Conservation (phyloP, 768 basidiomycete genomes). For the Boletellus emodensis region DNA sequence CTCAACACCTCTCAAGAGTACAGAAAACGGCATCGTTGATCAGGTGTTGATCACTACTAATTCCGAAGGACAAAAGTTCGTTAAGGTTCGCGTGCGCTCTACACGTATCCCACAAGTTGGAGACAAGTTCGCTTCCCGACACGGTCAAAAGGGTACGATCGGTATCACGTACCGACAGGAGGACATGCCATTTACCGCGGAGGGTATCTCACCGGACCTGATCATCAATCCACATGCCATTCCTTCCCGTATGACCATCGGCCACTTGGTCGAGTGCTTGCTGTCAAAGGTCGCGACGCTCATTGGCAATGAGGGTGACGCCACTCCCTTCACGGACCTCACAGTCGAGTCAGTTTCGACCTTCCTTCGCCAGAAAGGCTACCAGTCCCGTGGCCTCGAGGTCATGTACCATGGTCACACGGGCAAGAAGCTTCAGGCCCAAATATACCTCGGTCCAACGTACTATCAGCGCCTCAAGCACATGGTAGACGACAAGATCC, state of each 20-base stretch:
- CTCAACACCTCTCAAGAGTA: conserved; percentile 96
- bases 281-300: conserved; percentile 95
- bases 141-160: conserved; percentile 99
- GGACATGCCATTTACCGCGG: conserved; percentile 98
- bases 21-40: conserved; percentile 96
- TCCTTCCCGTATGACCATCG: conserved; percentile 99
- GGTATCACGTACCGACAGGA: conserved; percentile 99
- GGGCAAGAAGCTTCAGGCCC: conserved; percentile 95
- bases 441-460: conserved; percentile 97
- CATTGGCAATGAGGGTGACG: conserved; percentile 95
- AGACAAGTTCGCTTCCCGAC: conserved; percentile 99
- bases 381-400: conserved; percentile 95
- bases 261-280: conserved; percentile 97
- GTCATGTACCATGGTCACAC: conserved; percentile 99
- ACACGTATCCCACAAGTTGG: conserved; percentile 97
- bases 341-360: conserved; percentile 98
- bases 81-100: conserved; percentile 94
- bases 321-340: conserved; percentile 96
- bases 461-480: conserved; percentile 99
- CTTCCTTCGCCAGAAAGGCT: conserved; percentile 83
- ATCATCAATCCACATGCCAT: conserved; percentile 99
- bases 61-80: conserved; percentile 94
- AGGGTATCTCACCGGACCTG: conserved; percentile 95
- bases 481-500: conserved; percentile 99
- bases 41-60: conserved; percentile 97